A percentile compares a stretch with the other conserved stretches of the same genome.
phyloP scores from a whole-genome alignment of 208 protist genomes.

The Strigomonas culicis region DNA sequence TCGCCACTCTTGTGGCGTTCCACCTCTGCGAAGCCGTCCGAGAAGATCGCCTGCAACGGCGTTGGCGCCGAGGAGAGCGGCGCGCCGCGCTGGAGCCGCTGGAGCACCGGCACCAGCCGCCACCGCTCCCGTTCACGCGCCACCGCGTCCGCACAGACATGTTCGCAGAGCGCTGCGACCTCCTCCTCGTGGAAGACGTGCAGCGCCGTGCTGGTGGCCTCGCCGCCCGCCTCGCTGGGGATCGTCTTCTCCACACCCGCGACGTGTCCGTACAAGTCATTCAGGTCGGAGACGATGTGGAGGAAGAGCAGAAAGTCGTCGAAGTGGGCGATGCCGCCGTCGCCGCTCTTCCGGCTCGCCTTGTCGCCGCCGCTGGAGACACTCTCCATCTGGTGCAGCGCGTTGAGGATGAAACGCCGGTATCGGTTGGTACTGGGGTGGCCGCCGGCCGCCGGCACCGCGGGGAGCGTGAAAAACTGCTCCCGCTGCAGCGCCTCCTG shows the following conservation, averaged over 20 bases:
- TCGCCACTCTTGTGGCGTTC: no score
- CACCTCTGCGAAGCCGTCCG: no score
- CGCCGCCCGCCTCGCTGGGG: no score
- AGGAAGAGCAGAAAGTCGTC: not conserved
- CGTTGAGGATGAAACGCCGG: not conserved
- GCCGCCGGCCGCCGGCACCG: not conserved
- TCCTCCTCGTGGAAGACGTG: not conserved
- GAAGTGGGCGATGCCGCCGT: not conserved
- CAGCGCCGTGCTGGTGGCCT: no score
- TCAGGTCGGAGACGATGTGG: not conserved
- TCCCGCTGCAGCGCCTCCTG: not conserved
- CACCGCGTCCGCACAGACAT: not conserved
- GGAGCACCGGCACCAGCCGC: not conserved
- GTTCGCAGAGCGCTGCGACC: not conserved
- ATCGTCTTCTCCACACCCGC: no score
- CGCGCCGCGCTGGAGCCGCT: no score
- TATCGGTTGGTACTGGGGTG: not conserved
- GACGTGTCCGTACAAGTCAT: not conserved
- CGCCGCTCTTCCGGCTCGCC: not conserved
- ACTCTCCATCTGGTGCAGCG: not conserved
- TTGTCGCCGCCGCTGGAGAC: no score
- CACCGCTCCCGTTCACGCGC: no score
- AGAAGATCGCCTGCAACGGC: no score
- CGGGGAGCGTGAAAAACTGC: not conserved
- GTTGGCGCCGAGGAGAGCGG: not conserved